phyloP scores from a whole-genome alignment of 2,329 filamentous ascomycete species.

The Rasamsonia emersonii region DNA sequence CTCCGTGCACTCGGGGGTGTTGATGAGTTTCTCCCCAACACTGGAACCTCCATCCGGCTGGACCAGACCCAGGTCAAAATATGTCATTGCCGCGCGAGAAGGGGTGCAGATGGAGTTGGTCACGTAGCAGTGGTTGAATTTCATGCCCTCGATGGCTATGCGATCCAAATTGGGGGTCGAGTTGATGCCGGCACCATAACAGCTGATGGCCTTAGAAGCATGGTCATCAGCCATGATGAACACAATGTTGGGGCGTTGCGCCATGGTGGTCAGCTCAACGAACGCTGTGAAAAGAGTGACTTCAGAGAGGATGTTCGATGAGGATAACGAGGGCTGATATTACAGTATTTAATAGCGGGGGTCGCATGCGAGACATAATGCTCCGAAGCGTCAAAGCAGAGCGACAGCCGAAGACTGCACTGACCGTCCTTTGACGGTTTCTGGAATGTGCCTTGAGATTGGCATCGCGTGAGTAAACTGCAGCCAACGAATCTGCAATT shows the following conservation, averaged over 20 bases:
- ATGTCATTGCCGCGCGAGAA: conserved; percentile 46
- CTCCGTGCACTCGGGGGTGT: conserved; percentile 19
- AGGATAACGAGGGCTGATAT: too few relatives aligned
- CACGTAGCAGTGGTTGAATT: conserved; percentile 47
- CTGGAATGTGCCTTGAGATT: too few relatives aligned
- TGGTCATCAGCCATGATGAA: conserved; percentile 51
- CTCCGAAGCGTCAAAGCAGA: too few relatives aligned
- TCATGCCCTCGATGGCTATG: conserved; percentile 42
- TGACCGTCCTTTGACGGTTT: too few relatives aligned
- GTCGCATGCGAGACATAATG: too few relatives aligned
- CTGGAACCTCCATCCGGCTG: conserved; percentile 43
- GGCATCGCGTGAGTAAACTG: too few relatives aligned
- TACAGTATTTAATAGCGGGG: too few relatives aligned
- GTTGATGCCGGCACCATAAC: conserved; percentile 46
- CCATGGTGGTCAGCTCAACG: too few relatives aligned
- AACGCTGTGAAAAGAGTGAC: too few relatives aligned
- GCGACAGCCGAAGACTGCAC: too few relatives aligned
- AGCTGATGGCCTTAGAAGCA: conserved; percentile 42
- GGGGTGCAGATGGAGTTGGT: conserved; percentile 48
- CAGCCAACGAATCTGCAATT: too few relatives aligned
- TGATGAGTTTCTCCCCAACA: conserved; percentile 28
- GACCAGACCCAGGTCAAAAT: conserved; percentile 43
- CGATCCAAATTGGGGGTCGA: conserved; percentile 45
- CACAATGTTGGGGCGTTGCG: conserved; percentile 35
- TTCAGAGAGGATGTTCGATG: too few relatives aligned